Conservation (phyloP, 441 rosid genomes). For the Syzygium malaccense region DNA sequence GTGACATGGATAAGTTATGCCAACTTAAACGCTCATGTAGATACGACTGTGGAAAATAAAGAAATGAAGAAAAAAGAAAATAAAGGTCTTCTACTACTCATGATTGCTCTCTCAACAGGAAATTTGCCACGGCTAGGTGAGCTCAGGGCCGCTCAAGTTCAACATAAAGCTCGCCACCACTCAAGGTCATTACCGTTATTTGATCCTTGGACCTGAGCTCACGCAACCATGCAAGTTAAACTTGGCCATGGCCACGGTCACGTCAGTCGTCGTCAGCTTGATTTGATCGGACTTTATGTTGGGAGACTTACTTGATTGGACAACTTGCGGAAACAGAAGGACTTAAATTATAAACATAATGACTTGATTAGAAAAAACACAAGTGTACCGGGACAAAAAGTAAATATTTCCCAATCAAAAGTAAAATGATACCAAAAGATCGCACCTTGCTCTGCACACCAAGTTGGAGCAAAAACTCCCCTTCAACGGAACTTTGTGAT, state of each 20-base stretch:
- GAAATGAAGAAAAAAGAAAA: neutral
- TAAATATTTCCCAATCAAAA: neutral
- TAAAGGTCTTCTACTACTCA: neutral
- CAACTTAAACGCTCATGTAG: rapidly evolving
- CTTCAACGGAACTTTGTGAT: neutral
- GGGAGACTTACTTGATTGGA: neutral
- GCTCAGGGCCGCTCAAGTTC: neutral
- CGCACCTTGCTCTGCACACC: neutral
- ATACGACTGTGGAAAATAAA: neutral
- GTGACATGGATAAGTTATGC: neutral
- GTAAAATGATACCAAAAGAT: neutral
- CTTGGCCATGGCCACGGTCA: too few species aligned
- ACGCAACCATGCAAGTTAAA: too few species aligned
- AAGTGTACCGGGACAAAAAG: neutral
- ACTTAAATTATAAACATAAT: too few species aligned
- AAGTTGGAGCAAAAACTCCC: neutral
- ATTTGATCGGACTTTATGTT: rapidly evolving
- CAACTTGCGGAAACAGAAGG: neutral
- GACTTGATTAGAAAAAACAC: neutral
- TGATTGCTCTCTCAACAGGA: neutral
- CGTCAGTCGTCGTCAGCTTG: neutral
- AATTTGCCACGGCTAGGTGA: rapidly evolving
- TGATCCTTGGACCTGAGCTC: neutral
- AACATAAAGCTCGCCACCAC: neutral
- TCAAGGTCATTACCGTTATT: neutral